Evolutionary conservation across 495 filamentous ascomycete species (phyloP).

Genomic region (Articulospora tetracladia): DNA sequence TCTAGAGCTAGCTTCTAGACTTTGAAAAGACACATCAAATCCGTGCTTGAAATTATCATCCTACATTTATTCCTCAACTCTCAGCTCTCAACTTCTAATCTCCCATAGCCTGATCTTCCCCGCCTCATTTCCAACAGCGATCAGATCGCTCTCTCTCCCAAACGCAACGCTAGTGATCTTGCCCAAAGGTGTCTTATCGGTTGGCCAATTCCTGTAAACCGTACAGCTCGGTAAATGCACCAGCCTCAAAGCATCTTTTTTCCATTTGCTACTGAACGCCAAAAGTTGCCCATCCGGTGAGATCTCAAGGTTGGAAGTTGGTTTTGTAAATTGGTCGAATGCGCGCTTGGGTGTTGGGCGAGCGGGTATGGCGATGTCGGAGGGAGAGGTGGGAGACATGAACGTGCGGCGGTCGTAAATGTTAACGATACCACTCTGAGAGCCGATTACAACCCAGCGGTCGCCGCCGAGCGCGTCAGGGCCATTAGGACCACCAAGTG

Average conservation of each 20-base stretch:
- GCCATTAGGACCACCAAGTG: conserved; percentile 62
- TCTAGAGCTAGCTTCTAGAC: too few species aligned
- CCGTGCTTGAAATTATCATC: too few species aligned
- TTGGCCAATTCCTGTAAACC: conserved; percentile 96
- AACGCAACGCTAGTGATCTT: conserved; percentile 78
- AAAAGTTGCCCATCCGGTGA: conserved; percentile 86
- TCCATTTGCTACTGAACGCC: conserved; percentile 76
- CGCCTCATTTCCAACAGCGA: conserved; percentile 82
- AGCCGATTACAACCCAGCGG: conserved; percentile 84
- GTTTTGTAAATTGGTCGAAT: conserved; percentile 84
- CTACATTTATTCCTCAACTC: too few species aligned
- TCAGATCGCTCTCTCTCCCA: conserved; percentile 59
- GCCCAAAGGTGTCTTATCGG: conserved; percentile 81
- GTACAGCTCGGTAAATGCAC: conserved; percentile 90
- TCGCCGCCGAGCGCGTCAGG: conserved; percentile 67
- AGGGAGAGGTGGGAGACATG: conserved; percentile 26
- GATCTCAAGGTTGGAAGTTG: conserved; percentile 72
- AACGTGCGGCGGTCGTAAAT: conserved; percentile 74
- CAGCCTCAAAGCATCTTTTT: conserved; percentile 82
- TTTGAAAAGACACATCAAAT: too few species aligned
- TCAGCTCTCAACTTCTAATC: conserved; percentile 39
- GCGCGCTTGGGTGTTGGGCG: conserved; percentile 64
- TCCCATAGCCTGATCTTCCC: conserved; percentile 88
- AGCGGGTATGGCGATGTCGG: conserved; percentile 49
- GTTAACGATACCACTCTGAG: conserved; percentile 81